These are phyloP conservation scores for Hordeum vulgare DNA, from an alignment of 176 grass and related monocot genomes.

Conservation along the genomic window MorexV3_pseudomolecules_assembly NC_058523.1:322650475-322650974, in stretches of 20 bases:
- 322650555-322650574: neutral
- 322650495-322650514: slow-evolving; percentile 27
- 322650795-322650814: neutral
- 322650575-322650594: neutral
- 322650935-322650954: slow-evolving; percentile 45
- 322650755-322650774: neutral
- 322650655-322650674: slow-evolving; percentile 8
- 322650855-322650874: neutral
- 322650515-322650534: neutral
- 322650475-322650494: slow-evolving; percentile 96
- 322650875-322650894: neutral
- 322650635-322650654: neutral
- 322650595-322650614: neutral
- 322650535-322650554: neutral
- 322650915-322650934: neutral
- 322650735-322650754: neutral
- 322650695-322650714: slow-evolving; percentile 5
- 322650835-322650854: neutral
- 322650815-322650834: neutral
- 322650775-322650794: neutral
- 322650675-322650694: slow-evolving; percentile 6
- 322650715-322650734: neutral
- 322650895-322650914: neutral
- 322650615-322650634: neutral
- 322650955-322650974: slow-evolving; percentile 88